Conservation (phyloP, 768 basidiomycete species). For the Boletus huronensis region DNA sequence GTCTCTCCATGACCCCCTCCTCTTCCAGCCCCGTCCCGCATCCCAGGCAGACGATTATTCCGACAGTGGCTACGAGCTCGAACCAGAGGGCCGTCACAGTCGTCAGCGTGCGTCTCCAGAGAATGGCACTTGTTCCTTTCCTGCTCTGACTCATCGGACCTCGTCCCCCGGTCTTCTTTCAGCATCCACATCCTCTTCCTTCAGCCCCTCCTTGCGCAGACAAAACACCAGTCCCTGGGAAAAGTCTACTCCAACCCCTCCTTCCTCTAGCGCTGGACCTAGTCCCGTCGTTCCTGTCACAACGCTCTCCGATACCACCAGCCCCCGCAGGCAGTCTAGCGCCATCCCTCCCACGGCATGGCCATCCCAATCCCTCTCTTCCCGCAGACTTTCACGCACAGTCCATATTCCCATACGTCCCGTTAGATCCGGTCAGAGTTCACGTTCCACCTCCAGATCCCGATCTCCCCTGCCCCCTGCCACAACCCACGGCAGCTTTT, state of each 20-base stretch:
- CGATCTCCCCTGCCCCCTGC: conserved; percentile 84
- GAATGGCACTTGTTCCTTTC: conserved; percentile 36
- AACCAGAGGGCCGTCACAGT: conserved; percentile 56
- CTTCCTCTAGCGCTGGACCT: conserved; percentile 54
- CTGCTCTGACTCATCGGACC: conserved; percentile 49
- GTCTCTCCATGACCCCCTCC: conserved; percentile 57
- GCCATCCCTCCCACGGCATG: conserved; percentile 50
- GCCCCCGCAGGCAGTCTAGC: conserved; percentile 62
- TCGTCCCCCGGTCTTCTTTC: conserved; percentile 54
- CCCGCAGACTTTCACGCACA: conserved; percentile 80
- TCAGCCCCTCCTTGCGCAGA: conserved; percentile 67
- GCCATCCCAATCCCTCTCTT: conserved; percentile 53
- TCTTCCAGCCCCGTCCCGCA: conserved; percentile 52
- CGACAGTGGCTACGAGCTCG: conserved; percentile 81
- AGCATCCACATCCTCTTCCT: conserved; percentile 61
- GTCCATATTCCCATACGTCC: conserved; percentile 72
- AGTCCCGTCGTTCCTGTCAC: conserved; percentile 61
- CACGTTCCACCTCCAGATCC: conserved; percentile 92
- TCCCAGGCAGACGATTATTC: conserved; percentile 71
- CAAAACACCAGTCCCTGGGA: conserved; percentile 68
- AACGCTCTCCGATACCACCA: conserved; percentile 58
- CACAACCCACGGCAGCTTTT: conserved; percentile 62
- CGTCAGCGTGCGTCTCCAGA: conserved; percentile 73
- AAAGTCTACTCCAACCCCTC: conserved; percentile 43
- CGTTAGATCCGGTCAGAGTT: conserved; percentile 73